These are phyloP conservation scores for Geosmithia morbida DNA, from an alignment of 2,329 filamentous ascomycete species.

Conservation along the genomic window DNA sequence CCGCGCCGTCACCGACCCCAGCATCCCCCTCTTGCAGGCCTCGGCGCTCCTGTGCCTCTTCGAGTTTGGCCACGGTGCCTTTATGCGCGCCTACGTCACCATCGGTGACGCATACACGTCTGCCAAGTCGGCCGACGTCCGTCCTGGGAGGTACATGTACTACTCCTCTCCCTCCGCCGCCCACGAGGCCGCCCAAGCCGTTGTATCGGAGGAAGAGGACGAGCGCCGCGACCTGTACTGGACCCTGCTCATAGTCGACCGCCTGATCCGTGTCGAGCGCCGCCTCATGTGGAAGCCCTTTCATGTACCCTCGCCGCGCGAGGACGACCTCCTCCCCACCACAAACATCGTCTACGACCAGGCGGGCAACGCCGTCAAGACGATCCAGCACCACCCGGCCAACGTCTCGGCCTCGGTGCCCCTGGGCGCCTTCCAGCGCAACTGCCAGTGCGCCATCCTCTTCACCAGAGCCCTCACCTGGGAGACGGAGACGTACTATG, in stretches of 20 bases:
- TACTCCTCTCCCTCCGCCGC: not conserved
- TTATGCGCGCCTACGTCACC: slow-evolving; percentile 24
- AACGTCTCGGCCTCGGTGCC: slow-evolving; percentile 13
- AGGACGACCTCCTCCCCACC: slow-evolving; percentile 18
- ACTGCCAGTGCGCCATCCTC: slow-evolving; percentile 19
- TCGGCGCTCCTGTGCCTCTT: slow-evolving; percentile 25
- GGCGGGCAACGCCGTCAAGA: slow-evolving; percentile 8
- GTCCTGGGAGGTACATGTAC: slow-evolving; percentile 18
- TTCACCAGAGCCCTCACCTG: slow-evolving; percentile 14
- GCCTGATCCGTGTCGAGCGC: slow-evolving; percentile 16
- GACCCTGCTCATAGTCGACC: slow-evolving; percentile 27
- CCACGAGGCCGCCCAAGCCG: not conserved
- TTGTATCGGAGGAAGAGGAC: slow-evolving; percentile 14
- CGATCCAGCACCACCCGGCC: slow-evolving; percentile 12
- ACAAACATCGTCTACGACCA: slow-evolving; percentile 18
- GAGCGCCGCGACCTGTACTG: slow-evolving; percentile 26
- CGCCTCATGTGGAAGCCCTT: slow-evolving; percentile 15
- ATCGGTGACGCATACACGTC: slow-evolving; percentile 24
- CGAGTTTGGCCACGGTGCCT: slow-evolving; percentile 28
- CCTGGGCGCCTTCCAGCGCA: slow-evolving; percentile 18
- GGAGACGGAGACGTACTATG: slow-evolving; percentile 6
- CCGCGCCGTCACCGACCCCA: slow-evolving; percentile 18
- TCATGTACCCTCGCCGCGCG: slow-evolving; percentile 19
- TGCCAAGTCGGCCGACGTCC: slow-evolving; percentile 18
- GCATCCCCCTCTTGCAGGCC: slow-evolving; percentile 24